Evolutionary conservation across 345 rosid genomes (phyloP).

Genomic region (Hypericum perforatum): DNA sequence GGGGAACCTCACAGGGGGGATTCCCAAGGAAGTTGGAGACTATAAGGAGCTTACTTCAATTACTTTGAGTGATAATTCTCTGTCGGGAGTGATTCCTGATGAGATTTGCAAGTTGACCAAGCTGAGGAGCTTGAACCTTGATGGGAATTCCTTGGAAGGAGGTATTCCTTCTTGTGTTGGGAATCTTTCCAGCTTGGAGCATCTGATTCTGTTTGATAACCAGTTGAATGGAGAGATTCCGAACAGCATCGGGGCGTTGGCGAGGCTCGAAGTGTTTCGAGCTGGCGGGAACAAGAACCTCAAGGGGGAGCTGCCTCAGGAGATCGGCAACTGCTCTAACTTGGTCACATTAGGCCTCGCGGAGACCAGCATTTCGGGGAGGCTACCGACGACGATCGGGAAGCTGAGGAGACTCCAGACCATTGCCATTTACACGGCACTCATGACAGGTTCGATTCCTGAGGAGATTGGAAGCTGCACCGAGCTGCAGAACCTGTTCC

Average conservation of each 20-base stretch:
- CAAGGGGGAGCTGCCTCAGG: slow-evolving; percentile 74
- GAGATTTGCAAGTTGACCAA: slow-evolving; percentile 58
- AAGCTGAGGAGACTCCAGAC: slow-evolving; percentile 64
- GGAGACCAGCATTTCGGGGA: slow-evolving; percentile 87
- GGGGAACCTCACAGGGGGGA: slow-evolving; percentile 57
- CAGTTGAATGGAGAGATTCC: slow-evolving; percentile 71
- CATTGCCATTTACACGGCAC: slow-evolving; percentile 64
- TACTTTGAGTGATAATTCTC: slow-evolving; percentile 66
- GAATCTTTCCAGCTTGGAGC: slow-evolving; percentile 43
- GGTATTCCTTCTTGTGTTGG: slow-evolving; percentile 61
- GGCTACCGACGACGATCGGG: slow-evolving; percentile 61
- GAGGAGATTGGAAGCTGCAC: slow-evolving; percentile 74
- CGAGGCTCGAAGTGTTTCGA: slow-evolving; percentile 45
- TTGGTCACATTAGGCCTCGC: slow-evolving; percentile 83
- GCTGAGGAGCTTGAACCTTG: slow-evolving; percentile 46
- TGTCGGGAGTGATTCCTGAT: slow-evolving; percentile 62
- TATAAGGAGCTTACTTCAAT: slow-evolving; percentile 39
- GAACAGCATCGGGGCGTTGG: slow-evolving; percentile 48
- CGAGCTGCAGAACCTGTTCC: slow-evolving; percentile 71
- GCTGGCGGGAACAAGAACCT: slow-evolving; percentile 90
- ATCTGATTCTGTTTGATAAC: slow-evolving; percentile 66
- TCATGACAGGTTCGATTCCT: slow-evolving; percentile 68
- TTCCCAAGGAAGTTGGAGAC: slow-evolving; percentile 63
- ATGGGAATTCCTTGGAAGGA: slow-evolving; percentile 72
- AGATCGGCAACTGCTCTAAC: slow-evolving; percentile 77